Base-by-base conservation (phyloP, 2,329 filamentous ascomycete species). In the Pyrenophora seminiperda region DNA sequence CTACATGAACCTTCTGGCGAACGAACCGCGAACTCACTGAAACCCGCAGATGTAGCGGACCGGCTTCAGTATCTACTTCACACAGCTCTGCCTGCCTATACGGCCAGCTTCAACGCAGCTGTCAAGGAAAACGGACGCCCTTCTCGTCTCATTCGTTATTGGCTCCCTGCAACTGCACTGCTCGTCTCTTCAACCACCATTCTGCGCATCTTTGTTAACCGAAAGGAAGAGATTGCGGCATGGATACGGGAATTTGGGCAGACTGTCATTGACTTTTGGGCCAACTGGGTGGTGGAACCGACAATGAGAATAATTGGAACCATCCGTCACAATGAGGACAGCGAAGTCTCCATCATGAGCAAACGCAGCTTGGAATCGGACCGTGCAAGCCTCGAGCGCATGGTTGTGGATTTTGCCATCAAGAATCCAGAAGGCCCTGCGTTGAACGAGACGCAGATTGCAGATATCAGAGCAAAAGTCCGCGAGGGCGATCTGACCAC, bases 301-400 rank as follows among this genome's bases (percentile, higher is more conserved):
- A 80, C 85, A 1, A 85, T 85, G 62, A 93, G 91, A 69, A 81
- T 99, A 14, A 83, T 99, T 50, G 86, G 88, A 40, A 99, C 94
- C 0, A 97, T 99, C 60, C 86, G 93, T 4, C 94, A 97, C 71
- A 91, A 97, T 65, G 86, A 90, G 63, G 88, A 86, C 60, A 96
- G 91, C 68, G 93, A 97, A 69, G 93, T 99, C 58, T 94, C 93
- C 36, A 89, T 99, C 59, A 94, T 99, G 89, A 97, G 91, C 75
- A 90, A 91, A 51, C 88, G 93, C 60, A 97, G 91, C 60, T 81
- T 99, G 17, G 87, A 88, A 70, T 91, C 92, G 1, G 94, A 99
- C 70, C 85, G 91, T 24, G 90, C 91, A 45, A 97, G 91, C 67
- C 78, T 99, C 24, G 93, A 99, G 73, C 87, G 94, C 39, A 99